Evolutionary conservation across 2,329 filamentous ascomycete genomes (phyloP), one percentile per base, ranked within the genome.

Genomic region (Hymenotorrendiella dingleyae): DNA sequence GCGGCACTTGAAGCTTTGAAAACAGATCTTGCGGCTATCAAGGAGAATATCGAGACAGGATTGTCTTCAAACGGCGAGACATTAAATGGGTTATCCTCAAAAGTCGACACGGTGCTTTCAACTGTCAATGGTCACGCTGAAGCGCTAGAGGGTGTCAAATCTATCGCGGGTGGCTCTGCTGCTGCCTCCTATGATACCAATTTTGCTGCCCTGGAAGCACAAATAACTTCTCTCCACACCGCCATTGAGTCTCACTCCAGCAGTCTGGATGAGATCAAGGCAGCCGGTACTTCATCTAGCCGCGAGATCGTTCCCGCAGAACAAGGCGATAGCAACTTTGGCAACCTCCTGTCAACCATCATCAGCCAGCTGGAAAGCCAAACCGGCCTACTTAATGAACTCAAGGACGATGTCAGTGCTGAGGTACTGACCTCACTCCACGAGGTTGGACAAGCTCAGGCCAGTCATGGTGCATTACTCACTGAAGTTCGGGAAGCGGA

Each of bases 361-460:
- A 36, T 57, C 7, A 42, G 47, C 16, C 54, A 47, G 12, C 47
- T 59, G 4, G 44, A 40, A 14, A 32, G 36, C 6, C 56, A 58
- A 22, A 53, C 50, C n/a, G 42, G 33, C 17, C 20, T 56, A 1
- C 45, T 61, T 1, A 50, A 38, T 11, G 59, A 61, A 40, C 50
- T 61, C 34, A 60, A 57, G 39, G 55, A 59, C n/a, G 55, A 61
- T 41, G 50, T 61, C 11, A 48, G 46, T 17, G 57, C 57, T 9
- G 58, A 60, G 27, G 59, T 60, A 7, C 42, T 61, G 10, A 60
- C 56, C n/a, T 45, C 54, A 11, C 43, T 61, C 3, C 54, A 59
- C 36, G 52, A 54, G 22, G 28, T 54, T 19, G 49, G 43, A 5
- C 52, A 57, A 23, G 33, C 42, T 4, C 50, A 55, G 26, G 43